Evolutionary conservation across 2,329 filamentous ascomycete species (phyloP), one percentile per base, ranked within the genome.

Genomic region (Cladosporium sp.): DNA sequence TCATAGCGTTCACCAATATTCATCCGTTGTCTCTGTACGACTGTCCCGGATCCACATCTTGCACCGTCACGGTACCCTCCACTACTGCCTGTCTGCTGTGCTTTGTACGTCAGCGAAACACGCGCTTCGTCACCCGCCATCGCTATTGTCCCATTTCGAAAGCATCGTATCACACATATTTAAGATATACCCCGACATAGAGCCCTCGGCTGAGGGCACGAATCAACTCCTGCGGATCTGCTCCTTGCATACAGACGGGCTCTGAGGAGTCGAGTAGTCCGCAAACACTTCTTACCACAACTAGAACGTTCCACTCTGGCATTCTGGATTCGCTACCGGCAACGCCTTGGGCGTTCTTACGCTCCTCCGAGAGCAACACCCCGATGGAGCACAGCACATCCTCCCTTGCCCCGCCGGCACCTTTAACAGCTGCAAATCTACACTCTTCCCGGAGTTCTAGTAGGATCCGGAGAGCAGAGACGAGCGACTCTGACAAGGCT

Each of bases 401-500:
- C 1, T 51, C 54, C 5, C 54, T 53, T 10, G 42, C 45, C n/a
- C 51, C 45, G 28, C 46, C 52, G 28, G 41, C 46, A 19, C 52
- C 55, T 46, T 40, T 52, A 33, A 48, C 49, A 34, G 37, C 43
- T 33, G 49, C 43, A 9, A 52, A 52, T 10, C 38, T 52, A 38
- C 16, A 33, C 34, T 46, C 43, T 28, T 46, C 49, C 9, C 55
- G 61, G 44, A 60, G 52, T 28, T 59, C 58, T 45, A 62, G 59
- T 46, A 58, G 62, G 49, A 58, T 63, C 28, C 49, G 49, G n/a
- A 46, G 49, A 34, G 43, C 43, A 7, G 49, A 68, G 50, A 67
- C 63, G 28, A 60, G 64, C 40, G 71, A 74, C 56, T 72, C 61
- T 22, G 61, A 65, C 49, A 66, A 71, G 58, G 67, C 71, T 10